phyloP scores from a whole-genome alignment of 495 filamentous ascomycete species.

The Jackrogersella minutella region DNA sequence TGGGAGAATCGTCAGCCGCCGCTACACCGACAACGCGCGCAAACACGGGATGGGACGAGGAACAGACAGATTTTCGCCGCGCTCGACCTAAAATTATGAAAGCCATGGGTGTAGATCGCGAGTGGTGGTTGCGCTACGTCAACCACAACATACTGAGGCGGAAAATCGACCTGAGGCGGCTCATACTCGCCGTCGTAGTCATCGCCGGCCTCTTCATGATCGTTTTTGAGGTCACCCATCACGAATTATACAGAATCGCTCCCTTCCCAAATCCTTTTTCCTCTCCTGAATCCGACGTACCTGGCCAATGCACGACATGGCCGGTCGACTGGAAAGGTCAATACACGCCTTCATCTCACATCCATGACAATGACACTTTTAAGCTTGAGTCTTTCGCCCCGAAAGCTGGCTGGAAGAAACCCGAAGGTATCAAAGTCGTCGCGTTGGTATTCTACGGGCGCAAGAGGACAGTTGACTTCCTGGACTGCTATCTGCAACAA shows the following conservation, averaged over 20 bases:
- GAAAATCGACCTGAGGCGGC: constrained; percentile 27
- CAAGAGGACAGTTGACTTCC: constrained; percentile 55
- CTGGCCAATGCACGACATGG: constrained; percentile 44
- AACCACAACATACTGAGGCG: constrained; percentile 26
- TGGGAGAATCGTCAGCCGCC: constrained; percentile 31
- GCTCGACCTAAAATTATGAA: constrained; percentile 1
- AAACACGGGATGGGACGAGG: constrained; percentile 27
- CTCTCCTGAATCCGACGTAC: not conserved
- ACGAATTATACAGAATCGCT: constrained; percentile 33
- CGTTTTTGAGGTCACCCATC: constrained; percentile 36
- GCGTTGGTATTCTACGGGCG: constrained; percentile 61
- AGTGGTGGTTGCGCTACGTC: constrained; percentile 30
- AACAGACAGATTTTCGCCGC: constrained; percentile 10
- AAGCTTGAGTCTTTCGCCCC: constrained; percentile 37
- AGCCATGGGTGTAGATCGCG: constrained; percentile 23
- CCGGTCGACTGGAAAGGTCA: constrained; percentile 30
- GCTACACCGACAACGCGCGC: constrained; percentile 13
- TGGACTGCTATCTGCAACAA: constrained; percentile 64
- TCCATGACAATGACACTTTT: not conserved
- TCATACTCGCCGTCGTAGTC: constrained; percentile 23
- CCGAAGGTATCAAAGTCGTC: constrained; percentile 54
- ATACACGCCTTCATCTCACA: constrained; percentile 21
- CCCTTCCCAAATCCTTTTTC: constrained; percentile 12
- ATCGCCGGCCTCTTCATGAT: constrained; percentile 28
- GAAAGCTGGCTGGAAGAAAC: constrained; percentile 49